These are phyloP conservation scores for Adansonia rubrostipa DNA, from an alignment of 441 rosid genomes.

Conservation along the genomic window DNA sequence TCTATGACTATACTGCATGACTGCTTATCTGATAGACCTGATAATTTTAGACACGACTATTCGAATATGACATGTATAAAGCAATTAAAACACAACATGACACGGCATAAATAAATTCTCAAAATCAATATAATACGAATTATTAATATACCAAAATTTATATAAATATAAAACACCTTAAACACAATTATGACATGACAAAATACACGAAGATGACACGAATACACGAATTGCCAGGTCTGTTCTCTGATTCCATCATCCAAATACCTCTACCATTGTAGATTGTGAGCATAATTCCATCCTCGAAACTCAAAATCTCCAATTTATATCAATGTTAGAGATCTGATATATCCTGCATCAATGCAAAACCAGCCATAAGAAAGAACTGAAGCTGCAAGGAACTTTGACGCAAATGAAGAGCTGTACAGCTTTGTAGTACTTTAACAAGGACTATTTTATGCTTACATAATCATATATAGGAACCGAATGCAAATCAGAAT, in stretches of 20 bases:
- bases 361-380: neutral
- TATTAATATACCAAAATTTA: too few species aligned
- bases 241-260: neutral
- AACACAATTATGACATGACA: too few species aligned
- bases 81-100: too few species aligned
- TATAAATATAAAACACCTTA: too few species aligned
- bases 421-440: neutral
- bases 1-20: neutral
- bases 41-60: too few species aligned
- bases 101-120: too few species aligned
- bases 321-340: neutral
- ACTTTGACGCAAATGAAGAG: constrained; percentile 5
- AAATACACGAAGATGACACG: too few species aligned
- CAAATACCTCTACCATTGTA: constrained; percentile 11
- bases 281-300: neutral
- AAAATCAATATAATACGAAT: too few species aligned
- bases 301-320: neutral
- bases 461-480: constrained; percentile 5
- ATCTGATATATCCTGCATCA: neutral
- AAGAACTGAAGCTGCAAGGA: constrained; percentile 17
- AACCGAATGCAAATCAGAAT: neutral
- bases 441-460: constrained; percentile 16
- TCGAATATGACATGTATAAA: too few species aligned
- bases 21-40: neutral
- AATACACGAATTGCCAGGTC: too few species aligned